Conservation (phyloP, 2,329 filamentous ascomycete genomes). For the Cladosporium sp. region DNA sequence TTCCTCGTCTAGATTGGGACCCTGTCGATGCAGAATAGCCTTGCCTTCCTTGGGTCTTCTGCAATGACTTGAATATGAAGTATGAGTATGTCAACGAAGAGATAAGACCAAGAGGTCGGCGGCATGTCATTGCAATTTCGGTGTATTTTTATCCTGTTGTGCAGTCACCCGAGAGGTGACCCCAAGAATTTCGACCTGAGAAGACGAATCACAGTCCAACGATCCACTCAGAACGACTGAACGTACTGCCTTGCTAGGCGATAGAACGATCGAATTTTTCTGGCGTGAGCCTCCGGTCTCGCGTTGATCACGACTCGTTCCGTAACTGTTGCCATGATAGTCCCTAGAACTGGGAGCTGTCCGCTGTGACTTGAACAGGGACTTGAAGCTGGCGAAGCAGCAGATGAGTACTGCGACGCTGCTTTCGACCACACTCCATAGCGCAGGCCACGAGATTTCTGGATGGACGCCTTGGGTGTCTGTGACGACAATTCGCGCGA, state of each 20-base stretch:
- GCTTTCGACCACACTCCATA: constrained; percentile 17
- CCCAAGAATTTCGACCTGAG: not conserved
- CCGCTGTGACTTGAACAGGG: constrained; percentile 7
- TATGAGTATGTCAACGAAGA: too few relatives aligned
- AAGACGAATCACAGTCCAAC: not conserved
- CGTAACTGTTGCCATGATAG: not conserved
- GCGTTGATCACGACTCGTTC: not conserved
- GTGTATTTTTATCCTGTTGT: too few relatives aligned
- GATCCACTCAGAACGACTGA: not conserved
- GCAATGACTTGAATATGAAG: too few relatives aligned
- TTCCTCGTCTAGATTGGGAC: constrained; percentile 29
- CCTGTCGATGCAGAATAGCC: constrained; percentile 26
- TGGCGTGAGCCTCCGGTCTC: not conserved
- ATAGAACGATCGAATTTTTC: not conserved
- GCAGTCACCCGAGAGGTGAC: too few relatives aligned
- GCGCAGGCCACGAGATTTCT: constrained; percentile 17
- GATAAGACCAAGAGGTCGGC: too few relatives aligned
- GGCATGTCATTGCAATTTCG: too few relatives aligned
- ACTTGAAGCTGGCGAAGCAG: constrained; percentile 17
- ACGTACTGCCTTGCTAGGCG: not conserved
- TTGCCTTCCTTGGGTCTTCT: too few relatives aligned
- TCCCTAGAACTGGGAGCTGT: not conserved
- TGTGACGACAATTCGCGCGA: constrained; percentile 15
- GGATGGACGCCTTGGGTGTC: constrained; percentile 14
- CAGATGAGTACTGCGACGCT: constrained; percentile 16